phyloP scores from a whole-genome alignment of 148 eudicot species.

The Amaranthus palmeri region DNA sequence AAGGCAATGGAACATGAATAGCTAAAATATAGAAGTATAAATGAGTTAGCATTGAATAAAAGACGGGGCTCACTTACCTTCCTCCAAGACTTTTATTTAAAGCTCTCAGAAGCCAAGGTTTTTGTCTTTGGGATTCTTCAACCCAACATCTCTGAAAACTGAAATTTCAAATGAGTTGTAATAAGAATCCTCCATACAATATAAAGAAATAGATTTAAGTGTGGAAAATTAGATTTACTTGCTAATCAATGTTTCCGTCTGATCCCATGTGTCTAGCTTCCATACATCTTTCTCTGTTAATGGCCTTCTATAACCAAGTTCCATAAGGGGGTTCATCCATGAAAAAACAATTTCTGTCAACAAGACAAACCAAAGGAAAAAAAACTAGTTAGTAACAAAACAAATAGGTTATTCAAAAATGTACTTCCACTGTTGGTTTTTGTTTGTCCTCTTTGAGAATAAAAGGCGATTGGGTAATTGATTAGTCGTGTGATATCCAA shows the following conservation, averaged over 20 bases:
- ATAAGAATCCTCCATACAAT: constrained; percentile 1
- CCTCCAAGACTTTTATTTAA: constrained; percentile 80
- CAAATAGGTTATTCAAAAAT: neutral
- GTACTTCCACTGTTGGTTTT: neutral
- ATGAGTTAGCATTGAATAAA: neutral
- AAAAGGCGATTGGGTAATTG: too few species aligned
- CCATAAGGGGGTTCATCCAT: constrained; percentile 89
- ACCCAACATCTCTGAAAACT: constrained; percentile 84
- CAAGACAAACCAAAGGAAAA: constrained; percentile 14
- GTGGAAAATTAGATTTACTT: constrained; percentile 37
- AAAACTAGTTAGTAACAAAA: constrained; percentile 3
- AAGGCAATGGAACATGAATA: neutral
- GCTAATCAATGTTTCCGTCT: constrained; percentile 74
- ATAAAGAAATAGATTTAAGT: neutral
- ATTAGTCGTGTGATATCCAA: too few species aligned
- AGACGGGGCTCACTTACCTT: constrained; percentile 44
- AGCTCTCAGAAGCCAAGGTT: constrained; percentile 89
- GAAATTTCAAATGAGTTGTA: constrained; percentile 16
- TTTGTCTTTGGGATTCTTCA: constrained; percentile 59
- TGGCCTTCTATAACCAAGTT: constrained; percentile 78
- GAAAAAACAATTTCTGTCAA: constrained; percentile 56
- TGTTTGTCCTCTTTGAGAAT: too few species aligned
- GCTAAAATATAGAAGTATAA: neutral
- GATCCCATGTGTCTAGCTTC: constrained; percentile 94
- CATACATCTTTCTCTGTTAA: constrained; percentile 95